Evolutionary conservation across 1,139 yeast species (phyloP).

Genomic region (Taiozyma sp.): DNA sequence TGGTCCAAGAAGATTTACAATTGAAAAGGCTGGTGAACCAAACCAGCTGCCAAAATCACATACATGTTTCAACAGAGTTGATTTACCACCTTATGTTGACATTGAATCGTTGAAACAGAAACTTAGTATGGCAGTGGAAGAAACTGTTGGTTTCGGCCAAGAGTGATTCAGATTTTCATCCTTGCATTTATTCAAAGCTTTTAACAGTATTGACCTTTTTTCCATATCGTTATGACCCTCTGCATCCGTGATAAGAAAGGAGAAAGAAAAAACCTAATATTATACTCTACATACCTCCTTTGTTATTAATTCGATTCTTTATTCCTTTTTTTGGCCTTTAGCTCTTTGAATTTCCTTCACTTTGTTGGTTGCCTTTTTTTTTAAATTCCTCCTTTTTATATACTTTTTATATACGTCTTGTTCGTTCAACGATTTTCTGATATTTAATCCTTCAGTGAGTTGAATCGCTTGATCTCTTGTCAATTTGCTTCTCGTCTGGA

Average conservation of each 20-base stretch:
- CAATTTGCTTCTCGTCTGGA: neutral
- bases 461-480: neutral
- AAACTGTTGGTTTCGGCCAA: slow-evolving; percentile 95
- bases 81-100: slow-evolving; percentile 78
- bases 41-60: slow-evolving; percentile 95
- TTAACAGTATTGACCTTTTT: neutral
- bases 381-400: neutral
- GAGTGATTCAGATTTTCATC: slow-evolving; percentile 33
- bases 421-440: neutral
- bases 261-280: neutral
- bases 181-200: neutral
- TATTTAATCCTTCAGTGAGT: neutral
- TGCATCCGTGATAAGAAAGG: neutral
- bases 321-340: neutral
- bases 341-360: neutral
- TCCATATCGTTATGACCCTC: neutral
- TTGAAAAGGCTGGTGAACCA: slow-evolving; percentile 94
- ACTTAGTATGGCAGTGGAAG: slow-evolving; percentile 84
- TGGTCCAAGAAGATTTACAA: slow-evolving; percentile 97
- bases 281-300: neutral
- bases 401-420: neutral
- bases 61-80: slow-evolving; percentile 92
- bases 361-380: neutral
- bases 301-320: neutral
- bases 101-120: slow-evolving; percentile 76